Percentiles rank a stretch among this genome's conserved stretches.
Evolutionary conservation across 495 filamentous ascomycete species (phyloP).

Genomic region (Penicillium arizonense): DNA sequence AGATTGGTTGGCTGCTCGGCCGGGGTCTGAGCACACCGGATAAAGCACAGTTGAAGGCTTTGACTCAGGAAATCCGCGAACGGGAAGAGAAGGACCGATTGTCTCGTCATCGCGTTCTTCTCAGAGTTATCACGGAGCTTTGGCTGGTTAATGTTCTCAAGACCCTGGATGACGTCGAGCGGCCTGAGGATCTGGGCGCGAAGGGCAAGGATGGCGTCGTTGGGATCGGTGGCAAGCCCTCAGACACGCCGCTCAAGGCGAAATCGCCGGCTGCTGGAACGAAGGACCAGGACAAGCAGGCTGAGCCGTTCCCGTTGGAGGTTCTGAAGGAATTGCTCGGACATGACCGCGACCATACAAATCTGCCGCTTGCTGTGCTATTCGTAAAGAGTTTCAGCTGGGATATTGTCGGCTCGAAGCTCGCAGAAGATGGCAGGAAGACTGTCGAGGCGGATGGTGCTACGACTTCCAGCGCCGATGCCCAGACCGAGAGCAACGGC

Average conservation of each 20-base stretch:
- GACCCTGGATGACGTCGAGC: conserved; percentile 83
- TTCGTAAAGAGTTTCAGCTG: conserved; percentile 97
- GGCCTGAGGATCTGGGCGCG: conserved; percentile 77
- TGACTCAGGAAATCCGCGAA: conserved; percentile 79
- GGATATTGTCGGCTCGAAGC: conserved; percentile 84
- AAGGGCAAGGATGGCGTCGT: conserved; percentile 60
- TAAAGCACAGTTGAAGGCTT: conserved; percentile 74
- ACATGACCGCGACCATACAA: conserved; percentile 87
- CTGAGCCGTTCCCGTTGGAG: conserved; percentile 91
- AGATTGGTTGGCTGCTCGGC: conserved; percentile 89
- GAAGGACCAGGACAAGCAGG: conserved; percentile 43
- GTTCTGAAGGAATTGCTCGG: conserved; percentile 94
- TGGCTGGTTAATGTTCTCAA: conserved; percentile 90
- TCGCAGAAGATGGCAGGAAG: conserved; percentile 71
- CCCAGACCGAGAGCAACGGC: conserved; percentile 44
- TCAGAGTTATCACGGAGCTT: conserved; percentile 90
- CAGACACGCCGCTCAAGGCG: conserved; percentile 52
- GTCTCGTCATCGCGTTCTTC: conserved; percentile 76
- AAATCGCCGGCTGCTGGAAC: conserved; percentile 24
- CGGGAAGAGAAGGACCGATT: conserved; percentile 95
- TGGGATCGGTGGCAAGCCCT: conserved; percentile 45
- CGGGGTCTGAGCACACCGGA: conserved; percentile 91
- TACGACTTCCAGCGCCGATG: conserved; percentile 48
- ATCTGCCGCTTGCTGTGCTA: conserved; percentile 84
- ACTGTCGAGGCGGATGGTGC: conserved; percentile 81